Evolutionary conservation across 2,329 filamentous ascomycete species (phyloP), one percentile per base, ranked within the genome.

Genomic region (Xylaria hypoxylon): DNA sequence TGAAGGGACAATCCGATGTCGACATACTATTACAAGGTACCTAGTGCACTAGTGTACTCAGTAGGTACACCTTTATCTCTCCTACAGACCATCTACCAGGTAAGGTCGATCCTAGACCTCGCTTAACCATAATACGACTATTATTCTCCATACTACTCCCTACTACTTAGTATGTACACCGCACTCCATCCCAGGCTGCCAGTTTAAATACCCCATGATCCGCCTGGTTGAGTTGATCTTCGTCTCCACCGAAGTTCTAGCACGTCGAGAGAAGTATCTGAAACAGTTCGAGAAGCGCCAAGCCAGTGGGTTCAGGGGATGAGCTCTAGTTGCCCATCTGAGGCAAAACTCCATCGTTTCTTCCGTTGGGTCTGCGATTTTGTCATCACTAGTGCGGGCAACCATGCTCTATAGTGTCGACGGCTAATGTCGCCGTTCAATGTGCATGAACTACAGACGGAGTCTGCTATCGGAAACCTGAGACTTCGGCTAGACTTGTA

Each of bases 211-310:
- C 17, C 38, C 61, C 64, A 56, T 63, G 55, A 56, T 66, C 64
- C 26, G 47, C 48, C 47, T 62, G 15, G 35, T 40, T 40, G 28
- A 56, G 22, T 60, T 48, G 57, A 61, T 47, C 62, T 22, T 5
- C 19, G 22, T 51, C 62, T 22, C 59, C 63, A 57, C 51, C 6
- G 10, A 28, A 19, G 40, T 50, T 31, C 50, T 33, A 50, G 24
- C 59, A 63, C 53, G 59, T 53, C 42, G n/a, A 59, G 50, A 59
- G 60, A 53, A 64, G 48, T 40, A 56, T 67, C 28, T 60, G 64
- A 67, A 67, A 67, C 64, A 42, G 17, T 67, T 67, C 60, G 42
- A 64, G 60, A 67, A 64, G 51, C 56, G 55, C 60, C 64, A 64
- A 67, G 64, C 40, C 50, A 19, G 35, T 26, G 22, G 48, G 17